These are phyloP conservation scores for Solanum virginianum DNA, from an alignment of 257 asterid species.

Conservation along the genomic window DNA sequence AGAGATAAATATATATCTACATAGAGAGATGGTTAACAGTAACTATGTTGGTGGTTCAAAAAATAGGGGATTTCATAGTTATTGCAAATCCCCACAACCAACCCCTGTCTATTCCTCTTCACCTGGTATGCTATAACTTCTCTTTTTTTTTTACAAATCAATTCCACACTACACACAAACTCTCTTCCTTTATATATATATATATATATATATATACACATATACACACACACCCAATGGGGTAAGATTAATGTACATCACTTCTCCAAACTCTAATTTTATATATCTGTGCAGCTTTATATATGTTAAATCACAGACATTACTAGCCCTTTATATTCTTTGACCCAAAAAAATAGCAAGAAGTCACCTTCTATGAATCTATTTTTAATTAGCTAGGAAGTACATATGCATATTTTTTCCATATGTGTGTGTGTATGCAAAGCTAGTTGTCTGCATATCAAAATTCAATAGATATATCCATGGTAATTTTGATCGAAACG, in stretches of 20 bases:
- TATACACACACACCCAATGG: too few relatives aligned
- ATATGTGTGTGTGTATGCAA: not conserved
- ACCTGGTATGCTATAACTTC: not conserved
- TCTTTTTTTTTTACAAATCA: not conserved
- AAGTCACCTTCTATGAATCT: not conserved
- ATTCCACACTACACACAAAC: too few relatives aligned
- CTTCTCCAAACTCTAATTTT: not conserved
- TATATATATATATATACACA: too few relatives aligned
- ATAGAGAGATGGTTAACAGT: not conserved
- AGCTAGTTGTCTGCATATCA: not conserved
- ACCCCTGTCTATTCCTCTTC: not conserved
- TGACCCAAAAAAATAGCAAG: not conserved
- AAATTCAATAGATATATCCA: not conserved
- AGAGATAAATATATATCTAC: not conserved
- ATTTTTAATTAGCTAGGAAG: not conserved
- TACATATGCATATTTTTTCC: not conserved
- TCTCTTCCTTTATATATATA: too few relatives aligned
- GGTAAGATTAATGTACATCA: not conserved
- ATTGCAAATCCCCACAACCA: constrained; percentile 28
- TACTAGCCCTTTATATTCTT: not conserved
- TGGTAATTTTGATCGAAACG: not conserved
- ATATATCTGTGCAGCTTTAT: not conserved
- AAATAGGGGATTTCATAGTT: constrained; percentile 50
- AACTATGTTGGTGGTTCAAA: constrained; percentile 16
- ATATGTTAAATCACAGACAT: not conserved